Conservation (phyloP, 2,329 filamentous ascomycete species). For the Xylariaceae sp. region DNA sequence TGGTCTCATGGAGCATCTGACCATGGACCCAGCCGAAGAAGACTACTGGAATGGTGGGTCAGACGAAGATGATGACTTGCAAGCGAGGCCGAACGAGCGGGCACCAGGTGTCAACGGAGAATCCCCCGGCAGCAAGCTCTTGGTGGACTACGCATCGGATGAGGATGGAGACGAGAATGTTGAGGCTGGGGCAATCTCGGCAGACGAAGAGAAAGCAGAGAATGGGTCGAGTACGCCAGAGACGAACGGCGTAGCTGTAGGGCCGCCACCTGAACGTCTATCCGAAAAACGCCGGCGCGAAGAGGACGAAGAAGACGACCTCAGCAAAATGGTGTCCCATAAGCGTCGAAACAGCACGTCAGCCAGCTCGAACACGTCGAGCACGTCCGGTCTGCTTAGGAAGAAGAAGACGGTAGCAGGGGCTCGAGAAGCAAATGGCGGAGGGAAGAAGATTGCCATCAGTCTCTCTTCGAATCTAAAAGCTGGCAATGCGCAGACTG, state of each 20-base stretch:
- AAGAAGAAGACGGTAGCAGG: constrained; percentile 44
- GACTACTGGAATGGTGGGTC: constrained; percentile 86
- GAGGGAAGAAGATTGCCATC: constrained; percentile 54
- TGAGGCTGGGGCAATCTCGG: constrained; percentile 39
- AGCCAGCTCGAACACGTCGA: constrained; percentile 36
- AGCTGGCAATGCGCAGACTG: constrained; percentile 17
- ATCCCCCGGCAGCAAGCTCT: constrained; percentile 60
- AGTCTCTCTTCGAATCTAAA: constrained; percentile 47
- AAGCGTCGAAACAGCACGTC: constrained; percentile 60
- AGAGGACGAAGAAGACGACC: constrained; percentile 87
- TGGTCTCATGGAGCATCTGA: constrained; percentile 65
- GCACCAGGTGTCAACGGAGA: constrained; percentile 54
- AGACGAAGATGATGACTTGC: constrained; percentile 74
- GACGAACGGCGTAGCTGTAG: constrained; percentile 32
- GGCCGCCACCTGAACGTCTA: constrained; percentile 69
- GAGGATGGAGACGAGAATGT: constrained; percentile 72
- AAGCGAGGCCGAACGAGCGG: constrained; percentile 29
- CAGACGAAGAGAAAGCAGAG: constrained; percentile 23
- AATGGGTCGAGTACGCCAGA: constrained; percentile 30
- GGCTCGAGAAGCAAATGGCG: constrained; percentile 34
- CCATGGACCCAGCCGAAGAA: constrained; percentile 76
- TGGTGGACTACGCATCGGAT: constrained; percentile 92
- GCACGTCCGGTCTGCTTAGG: constrained; percentile 34
- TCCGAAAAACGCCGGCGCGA: constrained; percentile 88
- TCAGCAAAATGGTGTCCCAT: constrained; percentile 72